Evolutionary conservation across 306 rosid species (phyloP).

Genomic region (Prunus armeniaca): DNA sequence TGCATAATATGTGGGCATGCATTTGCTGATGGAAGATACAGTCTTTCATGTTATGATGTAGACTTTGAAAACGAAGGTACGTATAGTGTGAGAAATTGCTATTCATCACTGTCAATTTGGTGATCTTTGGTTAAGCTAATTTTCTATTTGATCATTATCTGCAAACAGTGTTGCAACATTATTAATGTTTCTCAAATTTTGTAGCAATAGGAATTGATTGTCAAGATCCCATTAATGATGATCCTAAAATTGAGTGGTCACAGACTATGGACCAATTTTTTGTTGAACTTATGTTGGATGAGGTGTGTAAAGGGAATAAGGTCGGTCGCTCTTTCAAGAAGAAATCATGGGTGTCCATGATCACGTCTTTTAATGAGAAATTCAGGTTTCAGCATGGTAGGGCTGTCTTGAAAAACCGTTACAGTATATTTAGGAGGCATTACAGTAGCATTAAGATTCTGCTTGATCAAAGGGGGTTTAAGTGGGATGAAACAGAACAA

Average conservation of each 20-base stretch:
- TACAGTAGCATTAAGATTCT: conserved; percentile 35
- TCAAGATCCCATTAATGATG: conserved; percentile 4
- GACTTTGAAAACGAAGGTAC: conserved; percentile 29
- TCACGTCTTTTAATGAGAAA: conserved; percentile 37
- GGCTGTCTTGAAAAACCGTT: conserved; percentile 51
- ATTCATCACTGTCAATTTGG: not conserved
- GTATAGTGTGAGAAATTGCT: not conserved
- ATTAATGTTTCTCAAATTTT: conserved; percentile 9
- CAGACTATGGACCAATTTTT: conserved; percentile 39
- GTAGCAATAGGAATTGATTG: conserved; percentile 7
- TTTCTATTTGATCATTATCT: not conserved
- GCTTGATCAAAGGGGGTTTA: conserved; percentile 48
- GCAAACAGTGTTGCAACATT: not conserved
- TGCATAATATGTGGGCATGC: conserved; percentile 55
- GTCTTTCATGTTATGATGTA: conserved; percentile 53
- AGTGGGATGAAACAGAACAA: conserved; percentile 43
- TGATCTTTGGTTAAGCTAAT: not conserved
- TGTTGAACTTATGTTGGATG: conserved; percentile 51
- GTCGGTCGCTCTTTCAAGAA: conserved; percentile 41
- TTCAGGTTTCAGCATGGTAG: conserved; percentile 36
- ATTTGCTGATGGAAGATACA: conserved; percentile 64
- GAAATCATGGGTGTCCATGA: conserved; percentile 51
- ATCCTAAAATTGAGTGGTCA: conserved; percentile 28
- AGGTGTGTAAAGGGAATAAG: conserved; percentile 46
- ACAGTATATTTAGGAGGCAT: conserved; percentile 46